These are phyloP conservation scores for Citrus inodora DNA, from an alignment of 345 rosid species.

Conservation along the genomic window DNA sequence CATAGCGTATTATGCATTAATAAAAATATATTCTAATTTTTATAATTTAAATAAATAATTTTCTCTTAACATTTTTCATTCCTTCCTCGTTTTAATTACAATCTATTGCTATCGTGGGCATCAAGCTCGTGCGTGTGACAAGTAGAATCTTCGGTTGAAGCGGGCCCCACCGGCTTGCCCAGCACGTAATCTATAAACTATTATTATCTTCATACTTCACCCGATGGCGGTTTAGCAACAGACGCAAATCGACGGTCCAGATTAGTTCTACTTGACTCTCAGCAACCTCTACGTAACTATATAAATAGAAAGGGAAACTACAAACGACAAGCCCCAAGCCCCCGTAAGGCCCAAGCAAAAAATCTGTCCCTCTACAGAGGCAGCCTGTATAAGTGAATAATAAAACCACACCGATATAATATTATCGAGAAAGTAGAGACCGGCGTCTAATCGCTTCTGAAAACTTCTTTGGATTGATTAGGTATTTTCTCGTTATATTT, in stretches of 20 bases:
- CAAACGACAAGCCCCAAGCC: neutral
- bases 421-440: neutral
- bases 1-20: too few species aligned
- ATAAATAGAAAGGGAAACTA: too few species aligned
- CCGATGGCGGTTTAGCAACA: too few species aligned
- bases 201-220: too few species aligned
- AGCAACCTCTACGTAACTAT: neutral
- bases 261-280: too few species aligned
- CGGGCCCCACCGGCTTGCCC: neutral
- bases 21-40: too few species aligned
- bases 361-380: neutral
- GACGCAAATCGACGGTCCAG: neutral
- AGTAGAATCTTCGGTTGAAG: neutral
- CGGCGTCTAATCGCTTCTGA: neutral
- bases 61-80: too few species aligned
- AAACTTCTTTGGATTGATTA: neutral
- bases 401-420: too few species aligned
- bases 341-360: neutral
- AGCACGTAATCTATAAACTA: neutral
- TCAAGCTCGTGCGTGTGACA: neutral
- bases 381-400: neutral
- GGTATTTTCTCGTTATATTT: neutral
- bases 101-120: too few species aligned
- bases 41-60: too few species aligned
- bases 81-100: too few species aligned